Evolutionary conservation across 2,329 filamentous ascomycete genomes (phyloP).

Genomic region (Penicillium sp.): DNA sequence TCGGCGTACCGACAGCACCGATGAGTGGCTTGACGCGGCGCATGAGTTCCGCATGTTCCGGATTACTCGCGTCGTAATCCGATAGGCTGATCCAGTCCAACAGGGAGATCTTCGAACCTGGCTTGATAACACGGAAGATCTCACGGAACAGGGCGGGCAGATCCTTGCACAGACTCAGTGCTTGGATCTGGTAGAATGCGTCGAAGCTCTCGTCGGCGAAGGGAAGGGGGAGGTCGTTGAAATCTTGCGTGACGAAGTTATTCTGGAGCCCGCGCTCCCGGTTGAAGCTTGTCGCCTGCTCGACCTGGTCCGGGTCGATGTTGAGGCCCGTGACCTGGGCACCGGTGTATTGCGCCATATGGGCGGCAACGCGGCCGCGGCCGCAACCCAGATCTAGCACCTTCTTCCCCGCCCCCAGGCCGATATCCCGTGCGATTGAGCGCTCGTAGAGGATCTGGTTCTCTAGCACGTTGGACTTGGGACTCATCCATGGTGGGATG

Average conservation of each 20-base stretch:
- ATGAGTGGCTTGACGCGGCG: conserved; percentile 56
- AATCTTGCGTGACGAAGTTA: conserved; percentile 52
- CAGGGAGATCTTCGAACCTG: conserved; percentile 51
- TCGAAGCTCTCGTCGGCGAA: conserved; percentile 52
- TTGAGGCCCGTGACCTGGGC: conserved; percentile 53
- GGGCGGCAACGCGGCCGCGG: conserved; percentile 53
- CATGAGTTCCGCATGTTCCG: conserved; percentile 53
- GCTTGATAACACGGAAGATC: conserved; percentile 51
- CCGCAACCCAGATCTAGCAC: conserved; percentile 56
- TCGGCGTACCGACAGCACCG: conserved; percentile 55
- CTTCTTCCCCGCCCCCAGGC: conserved; percentile 45
- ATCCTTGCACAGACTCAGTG: conserved; percentile 54
- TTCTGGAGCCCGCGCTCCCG: conserved; percentile 45
- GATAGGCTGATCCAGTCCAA: conserved; percentile 56
- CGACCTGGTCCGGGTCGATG: conserved; percentile 55
- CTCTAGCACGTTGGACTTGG: conserved; percentile 49
- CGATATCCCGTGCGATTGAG: conserved; percentile 50
- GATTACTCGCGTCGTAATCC: conserved; percentile 48
- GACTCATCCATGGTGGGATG: conserved; percentile 55
- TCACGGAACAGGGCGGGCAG: conserved; percentile 49
- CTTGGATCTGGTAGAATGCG: conserved; percentile 59
- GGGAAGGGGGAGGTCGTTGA: conserved; percentile 53
- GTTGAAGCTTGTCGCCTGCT: conserved; percentile 48
- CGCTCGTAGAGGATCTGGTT: conserved; percentile 56
- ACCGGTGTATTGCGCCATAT: conserved; percentile 52